Evolutionary conservation across 2,329 filamentous ascomycete genomes (phyloP).

Genomic region (Phyllosticta citriasiana): DNA sequence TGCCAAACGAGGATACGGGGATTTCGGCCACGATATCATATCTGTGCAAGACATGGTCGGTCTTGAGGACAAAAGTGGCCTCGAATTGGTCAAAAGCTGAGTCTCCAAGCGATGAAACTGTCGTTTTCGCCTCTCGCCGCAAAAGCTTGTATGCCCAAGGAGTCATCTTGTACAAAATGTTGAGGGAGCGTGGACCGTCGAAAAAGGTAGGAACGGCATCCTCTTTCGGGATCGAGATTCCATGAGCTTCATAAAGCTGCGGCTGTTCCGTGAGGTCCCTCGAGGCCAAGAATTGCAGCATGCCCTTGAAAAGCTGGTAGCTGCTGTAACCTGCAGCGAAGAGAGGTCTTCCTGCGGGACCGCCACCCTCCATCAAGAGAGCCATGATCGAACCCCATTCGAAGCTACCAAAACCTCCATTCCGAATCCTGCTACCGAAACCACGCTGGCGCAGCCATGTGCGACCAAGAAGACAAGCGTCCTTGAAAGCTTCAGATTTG

Average conservation of each 20-base stretch:
- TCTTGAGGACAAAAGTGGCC: constrained; percentile 63
- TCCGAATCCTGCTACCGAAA: constrained; percentile 57
- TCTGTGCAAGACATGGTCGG: constrained; percentile 40
- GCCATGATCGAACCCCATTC: constrained; percentile 81
- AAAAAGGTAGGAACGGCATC: constrained; percentile 60
- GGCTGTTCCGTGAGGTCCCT: constrained; percentile 63
- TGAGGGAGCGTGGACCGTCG: constrained; percentile 64
- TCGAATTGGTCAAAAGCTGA: constrained; percentile 71
- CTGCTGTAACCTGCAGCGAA: constrained; percentile 75
- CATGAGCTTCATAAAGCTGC: constrained; percentile 38
- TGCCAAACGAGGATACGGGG: constrained; percentile 22
- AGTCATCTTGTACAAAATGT: constrained; percentile 85
- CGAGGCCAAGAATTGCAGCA: constrained; percentile 73
- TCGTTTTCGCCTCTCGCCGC: constrained; percentile 62
- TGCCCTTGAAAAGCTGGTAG: constrained; percentile 90
- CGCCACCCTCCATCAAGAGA: constrained; percentile 68
- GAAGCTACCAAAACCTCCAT: constrained; percentile 84
- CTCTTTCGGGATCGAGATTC: constrained; percentile 26
- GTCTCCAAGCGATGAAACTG: constrained; percentile 66
- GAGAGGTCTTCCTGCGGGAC: constrained; percentile 57
- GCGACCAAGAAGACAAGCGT: constrained; percentile 77
- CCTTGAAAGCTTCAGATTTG: constrained; percentile 62
- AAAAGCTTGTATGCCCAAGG: constrained; percentile 70
- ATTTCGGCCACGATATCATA: constrained; percentile 45
- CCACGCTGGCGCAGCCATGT: constrained; percentile 86